Evolutionary conservation across 78 protist genomes (phyloP).

Genomic region (Dictyostelium purpureum): DNA sequence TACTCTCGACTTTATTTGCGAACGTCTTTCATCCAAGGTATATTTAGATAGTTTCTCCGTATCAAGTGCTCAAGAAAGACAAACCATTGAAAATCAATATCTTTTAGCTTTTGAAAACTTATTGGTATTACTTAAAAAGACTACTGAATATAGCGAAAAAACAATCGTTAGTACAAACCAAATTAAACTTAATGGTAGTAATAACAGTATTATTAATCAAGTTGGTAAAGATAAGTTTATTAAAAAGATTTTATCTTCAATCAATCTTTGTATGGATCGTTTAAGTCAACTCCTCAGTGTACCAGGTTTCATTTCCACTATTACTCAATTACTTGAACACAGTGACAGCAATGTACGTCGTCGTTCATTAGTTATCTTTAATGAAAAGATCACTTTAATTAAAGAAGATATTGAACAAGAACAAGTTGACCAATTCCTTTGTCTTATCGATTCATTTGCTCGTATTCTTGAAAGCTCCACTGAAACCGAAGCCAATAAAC

Average conservation of each 20-base stretch:
- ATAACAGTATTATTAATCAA: background rate
- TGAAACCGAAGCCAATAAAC: constrained; percentile 61
- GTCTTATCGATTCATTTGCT: constrained; percentile 18
- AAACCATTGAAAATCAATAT: constrained; percentile 11
- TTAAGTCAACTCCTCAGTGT: constrained; percentile 50
- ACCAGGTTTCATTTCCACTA: constrained; percentile 48
- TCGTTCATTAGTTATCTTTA: constrained; percentile 58
- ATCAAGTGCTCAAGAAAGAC: background rate
- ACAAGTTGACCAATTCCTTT: constrained; percentile 10
- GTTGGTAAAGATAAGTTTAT: constrained; percentile 56
- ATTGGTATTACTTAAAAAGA: constrained; percentile 13
- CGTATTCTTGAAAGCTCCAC: background rate
- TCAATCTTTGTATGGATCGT: constrained; percentile 66
- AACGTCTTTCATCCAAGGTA: constrained; percentile 11
- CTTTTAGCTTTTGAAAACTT: constrained; percentile 9
- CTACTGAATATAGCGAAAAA: constrained; percentile 13
- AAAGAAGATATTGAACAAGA: background rate
- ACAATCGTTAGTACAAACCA: background rate
- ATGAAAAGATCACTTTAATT: constrained; percentile 54
- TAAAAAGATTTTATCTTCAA: constrained; percentile 27
- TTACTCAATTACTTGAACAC: constrained; percentile 39
- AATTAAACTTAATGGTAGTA: constrained; percentile 5
- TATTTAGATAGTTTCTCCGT: constrained; percentile 17
- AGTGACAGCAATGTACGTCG: constrained; percentile 70
- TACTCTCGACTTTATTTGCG: constrained; percentile 37